Percentiles rank a stretch among this genome's conserved stretches.
Evolutionary conservation across 2,329 filamentous ascomycete species (phyloP).

Genomic region (Taxawa tesnikishii): DNA sequence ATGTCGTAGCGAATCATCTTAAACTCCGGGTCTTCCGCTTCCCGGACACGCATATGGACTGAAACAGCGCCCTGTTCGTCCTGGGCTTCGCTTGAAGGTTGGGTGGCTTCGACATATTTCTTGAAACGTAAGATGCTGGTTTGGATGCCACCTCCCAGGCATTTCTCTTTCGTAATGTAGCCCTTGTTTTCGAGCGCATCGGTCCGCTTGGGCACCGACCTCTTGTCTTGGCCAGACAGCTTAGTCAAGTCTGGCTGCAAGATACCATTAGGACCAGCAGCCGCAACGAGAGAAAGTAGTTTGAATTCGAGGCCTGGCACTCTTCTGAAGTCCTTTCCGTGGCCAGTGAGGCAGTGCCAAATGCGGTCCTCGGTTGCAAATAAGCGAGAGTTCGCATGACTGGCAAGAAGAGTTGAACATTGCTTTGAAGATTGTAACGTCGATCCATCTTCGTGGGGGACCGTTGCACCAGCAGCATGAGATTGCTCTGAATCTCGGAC

Average conservation of each 20-base stretch:
- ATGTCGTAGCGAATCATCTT: constrained; percentile 29
- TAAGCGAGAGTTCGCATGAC: too few species aligned
- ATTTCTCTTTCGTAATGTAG: constrained; percentile 46
- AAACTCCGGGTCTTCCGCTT: constrained; percentile 7
- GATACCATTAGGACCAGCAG: constrained; percentile 40
- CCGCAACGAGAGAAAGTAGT: constrained; percentile 46
- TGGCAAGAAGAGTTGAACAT: too few species aligned
- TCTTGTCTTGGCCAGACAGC: constrained; percentile 50
- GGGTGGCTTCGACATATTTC: constrained; percentile 34
- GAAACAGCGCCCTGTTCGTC: too few species aligned
- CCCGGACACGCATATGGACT: too few species aligned
- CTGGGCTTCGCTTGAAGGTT: constrained; percentile 13
- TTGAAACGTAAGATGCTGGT: constrained; percentile 46
- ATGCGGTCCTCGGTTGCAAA: constrained; percentile 43
- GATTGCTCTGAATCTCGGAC: constrained; percentile 30
- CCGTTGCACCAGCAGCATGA: constrained; percentile 19
- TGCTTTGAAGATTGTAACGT: constrained; percentile 5
- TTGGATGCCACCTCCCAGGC: constrained; percentile 34
- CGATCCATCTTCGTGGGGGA: neutral
- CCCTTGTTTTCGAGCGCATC: constrained; percentile 44
- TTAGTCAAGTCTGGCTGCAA: constrained; percentile 43
- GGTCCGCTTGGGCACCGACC: constrained; percentile 50
- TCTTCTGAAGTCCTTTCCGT: constrained; percentile 42
- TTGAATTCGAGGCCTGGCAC: constrained; percentile 43
- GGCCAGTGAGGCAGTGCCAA: constrained; percentile 49